Base-by-base conservation (phyloP, 2,329 filamentous ascomycete species). In the Thelonectria blattea region DNA sequence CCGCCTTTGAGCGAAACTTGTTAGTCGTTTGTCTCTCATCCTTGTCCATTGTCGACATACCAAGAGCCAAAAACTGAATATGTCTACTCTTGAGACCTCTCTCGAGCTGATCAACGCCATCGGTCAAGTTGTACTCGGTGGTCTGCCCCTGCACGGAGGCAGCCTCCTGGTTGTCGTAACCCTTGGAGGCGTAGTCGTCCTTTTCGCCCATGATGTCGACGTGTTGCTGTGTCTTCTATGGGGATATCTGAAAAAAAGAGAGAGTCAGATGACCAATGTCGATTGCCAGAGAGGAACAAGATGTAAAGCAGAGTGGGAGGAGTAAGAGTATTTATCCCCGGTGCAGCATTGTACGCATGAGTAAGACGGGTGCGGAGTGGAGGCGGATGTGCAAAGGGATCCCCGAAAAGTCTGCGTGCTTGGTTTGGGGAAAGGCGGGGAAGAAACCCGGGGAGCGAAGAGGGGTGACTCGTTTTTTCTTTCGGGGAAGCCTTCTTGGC, bases 11-110 rank as follows among this genome's bases (percentile, higher is more conserved):
- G 47, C 11, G 24, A 39, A 10, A 27, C 47, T 18, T 9, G 42
- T 56, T 32, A 60, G 46, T 32, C 10, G 45, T 22, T 34, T 22
- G 17, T 2, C 24, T 15, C 18, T 58, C 47, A 9, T 60, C 48
- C 39, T 15, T 37, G 34, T 15, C 15, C 12, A 6, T 37, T 6
- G 34, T 37, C 34, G 34, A 59, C 66, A 20, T 76, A 71, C 81
- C 82, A 14, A 87, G 76, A 20, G 85, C 85, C 39, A 88, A 75
- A 73, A 88, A 86, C 66, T 87, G 85, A 42, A 87, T 85, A 64
- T 87, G 85, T 37, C 85, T 78, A 68, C 81, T 84, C 75, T 87
- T 86, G 56, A 87, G 78, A 15, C 84, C 84, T 57, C 85, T 80
- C 69, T 83, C 73, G 3, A 86, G 78, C 67, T 85, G 82, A 48